Evolutionary conservation across 2,329 filamentous ascomycete genomes (phyloP).

Genomic region (Alternaria dauci): DNA sequence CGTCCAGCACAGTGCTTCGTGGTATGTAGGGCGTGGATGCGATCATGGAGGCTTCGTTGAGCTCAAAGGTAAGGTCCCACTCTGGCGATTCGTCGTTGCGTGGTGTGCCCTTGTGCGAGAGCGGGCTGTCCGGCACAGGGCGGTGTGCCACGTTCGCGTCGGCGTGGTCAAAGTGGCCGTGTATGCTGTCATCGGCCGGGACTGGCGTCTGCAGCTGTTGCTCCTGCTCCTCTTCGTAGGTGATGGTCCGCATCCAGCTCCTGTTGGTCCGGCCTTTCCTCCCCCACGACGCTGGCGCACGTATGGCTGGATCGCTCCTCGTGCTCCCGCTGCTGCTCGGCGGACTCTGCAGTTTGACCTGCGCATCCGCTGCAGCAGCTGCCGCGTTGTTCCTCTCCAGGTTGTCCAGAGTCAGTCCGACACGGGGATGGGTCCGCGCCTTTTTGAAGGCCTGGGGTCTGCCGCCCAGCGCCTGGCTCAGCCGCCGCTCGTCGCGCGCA

Average conservation of each 20-base stretch:
- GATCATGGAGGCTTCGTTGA: constrained; percentile 57
- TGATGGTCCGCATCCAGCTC: constrained; percentile 56
- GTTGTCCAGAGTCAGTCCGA: constrained; percentile 55
- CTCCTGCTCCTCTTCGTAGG: constrained; percentile 32
- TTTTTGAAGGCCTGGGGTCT: constrained; percentile 53
- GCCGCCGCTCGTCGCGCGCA: constrained; percentile 53
- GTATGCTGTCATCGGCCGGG: constrained; percentile 28
- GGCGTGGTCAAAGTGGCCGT: constrained; percentile 20
- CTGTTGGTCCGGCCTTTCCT: constrained; percentile 52
- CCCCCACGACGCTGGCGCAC: constrained; percentile 59
- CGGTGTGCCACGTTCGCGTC: constrained; percentile 50
- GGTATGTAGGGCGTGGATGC: constrained; percentile 58
- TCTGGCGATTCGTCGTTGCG: constrained; percentile 30
- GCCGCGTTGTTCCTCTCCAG: constrained; percentile 50
- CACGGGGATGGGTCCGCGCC: constrained; percentile 51
- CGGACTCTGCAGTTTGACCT: constrained; percentile 35
- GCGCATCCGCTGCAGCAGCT: constrained; percentile 21
- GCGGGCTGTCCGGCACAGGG: constrained; percentile 55
- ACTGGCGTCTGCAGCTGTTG: constrained; percentile 18
- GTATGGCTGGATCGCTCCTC: constrained; percentile 54
- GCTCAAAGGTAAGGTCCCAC: constrained; percentile 54
- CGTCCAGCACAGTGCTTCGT: constrained; percentile 54
- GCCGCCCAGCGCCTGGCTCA: constrained; percentile 47
- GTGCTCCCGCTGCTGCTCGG: constrained; percentile 49
- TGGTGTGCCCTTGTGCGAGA: constrained; percentile 49